These are phyloP conservation scores for Scedosporium boydii DNA, from an alignment of 2,329 filamentous ascomycete genomes.

Conservation along the genomic window DNA sequence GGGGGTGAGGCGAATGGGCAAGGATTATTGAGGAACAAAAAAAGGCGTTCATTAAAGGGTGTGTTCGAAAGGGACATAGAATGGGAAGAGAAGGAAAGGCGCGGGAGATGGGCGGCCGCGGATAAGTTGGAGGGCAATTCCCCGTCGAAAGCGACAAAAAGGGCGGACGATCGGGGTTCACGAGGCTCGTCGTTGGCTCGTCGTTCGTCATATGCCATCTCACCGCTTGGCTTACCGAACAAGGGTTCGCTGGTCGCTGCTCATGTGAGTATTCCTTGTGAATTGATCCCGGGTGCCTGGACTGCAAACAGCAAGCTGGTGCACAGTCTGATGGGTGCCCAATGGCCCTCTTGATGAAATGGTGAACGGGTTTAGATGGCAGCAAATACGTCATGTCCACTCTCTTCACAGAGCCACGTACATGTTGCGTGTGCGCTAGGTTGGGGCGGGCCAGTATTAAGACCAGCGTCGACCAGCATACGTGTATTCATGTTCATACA, in stretches of 20 bases:
- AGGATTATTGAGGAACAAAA: neutral
- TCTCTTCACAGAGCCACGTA: neutral
- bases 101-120: too few relatives aligned
- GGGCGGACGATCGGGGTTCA: too few relatives aligned
- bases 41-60: neutral
- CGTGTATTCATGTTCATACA: neutral
- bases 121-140: too few relatives aligned
- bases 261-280: too few relatives aligned
- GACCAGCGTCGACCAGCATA: neutral
- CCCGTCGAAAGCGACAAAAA: too few relatives aligned
- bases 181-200: too few relatives aligned
- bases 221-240: too few relatives aligned
- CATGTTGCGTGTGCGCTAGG: neutral
- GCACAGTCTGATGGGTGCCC: neutral
- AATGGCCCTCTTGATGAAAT: too few relatives aligned
- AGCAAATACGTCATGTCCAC: neutral
- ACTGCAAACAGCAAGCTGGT: neutral
- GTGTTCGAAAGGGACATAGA: neutral
- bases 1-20: neutral
- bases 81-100: neutral
- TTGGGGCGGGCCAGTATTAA: neutral
- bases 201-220: too few relatives aligned
- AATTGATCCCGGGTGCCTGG: too few relatives aligned
- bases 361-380: neutral
- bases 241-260: too few relatives aligned